Conservation (phyloP, 148 eudicot genomes). For the Heliosperma pusillum region DNA sequence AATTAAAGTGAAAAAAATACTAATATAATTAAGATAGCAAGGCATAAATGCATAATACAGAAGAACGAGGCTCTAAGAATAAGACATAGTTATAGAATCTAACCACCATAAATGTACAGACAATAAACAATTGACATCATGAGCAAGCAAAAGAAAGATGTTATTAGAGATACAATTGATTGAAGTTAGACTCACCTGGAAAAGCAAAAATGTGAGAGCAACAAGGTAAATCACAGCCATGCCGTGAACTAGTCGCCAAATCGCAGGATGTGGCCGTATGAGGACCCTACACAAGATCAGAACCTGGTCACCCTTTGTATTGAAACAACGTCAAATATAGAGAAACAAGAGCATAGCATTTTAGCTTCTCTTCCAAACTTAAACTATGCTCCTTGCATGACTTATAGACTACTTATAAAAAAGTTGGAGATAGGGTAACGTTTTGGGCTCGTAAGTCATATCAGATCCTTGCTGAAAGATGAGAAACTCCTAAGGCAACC, state of each 20-base stretch:
- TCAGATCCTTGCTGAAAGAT: too few species aligned
- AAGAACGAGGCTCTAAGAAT: not conserved
- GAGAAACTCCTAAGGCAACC: not conserved
- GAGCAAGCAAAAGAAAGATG: not conserved
- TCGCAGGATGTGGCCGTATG: slow-evolving; percentile 94
- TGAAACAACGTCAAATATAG: not conserved
- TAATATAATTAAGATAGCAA: not conserved
- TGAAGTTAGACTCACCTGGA: slow-evolving; percentile 56
- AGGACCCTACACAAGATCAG: slow-evolving; percentile 57
- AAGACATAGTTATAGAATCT: not conserved
- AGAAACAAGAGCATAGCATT: not conserved
- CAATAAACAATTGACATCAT: not conserved
- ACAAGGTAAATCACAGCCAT: slow-evolving; percentile 97
- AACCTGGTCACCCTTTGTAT: slow-evolving; percentile 3
- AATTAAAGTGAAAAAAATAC: not conserved
- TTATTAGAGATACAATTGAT: not conserved
- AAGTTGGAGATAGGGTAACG: not conserved
- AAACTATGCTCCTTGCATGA: not conserved
- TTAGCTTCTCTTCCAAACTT: not conserved
- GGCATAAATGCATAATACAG: not conserved
- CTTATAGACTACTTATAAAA: not conserved
- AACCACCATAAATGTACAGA: not conserved
- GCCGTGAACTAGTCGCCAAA: slow-evolving; percentile 99
- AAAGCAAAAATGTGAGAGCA: slow-evolving; percentile 86
- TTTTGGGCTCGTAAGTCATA: not conserved